A percentile compares a stretch with the other conserved stretches of the same genome.
Evolutionary conservation across 139 green algal genomes (phyloP).

Genomic region (Haematococcus sp.): DNA sequence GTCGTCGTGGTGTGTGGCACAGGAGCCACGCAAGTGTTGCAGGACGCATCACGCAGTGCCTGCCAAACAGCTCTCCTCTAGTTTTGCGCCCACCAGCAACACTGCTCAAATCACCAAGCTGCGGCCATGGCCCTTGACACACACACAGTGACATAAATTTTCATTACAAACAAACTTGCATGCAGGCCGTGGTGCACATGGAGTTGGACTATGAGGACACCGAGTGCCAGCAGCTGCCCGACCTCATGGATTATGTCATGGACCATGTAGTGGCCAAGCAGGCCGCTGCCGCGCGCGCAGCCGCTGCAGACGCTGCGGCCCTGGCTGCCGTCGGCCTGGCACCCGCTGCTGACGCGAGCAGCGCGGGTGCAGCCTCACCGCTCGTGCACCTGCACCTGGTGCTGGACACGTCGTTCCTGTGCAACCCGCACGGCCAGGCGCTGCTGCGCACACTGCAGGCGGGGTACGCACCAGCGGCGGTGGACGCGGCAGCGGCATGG

Average conservation of each 20-base stretch:
- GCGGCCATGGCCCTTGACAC: too few relatives aligned
- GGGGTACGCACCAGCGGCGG: neutral
- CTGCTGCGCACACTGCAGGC: conserved; percentile 9
- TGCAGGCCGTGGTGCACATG: conserved; percentile 1
- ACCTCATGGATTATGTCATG: conserved; percentile 11
- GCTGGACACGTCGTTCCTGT: conserved; percentile 10
- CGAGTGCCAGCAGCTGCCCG: neutral
- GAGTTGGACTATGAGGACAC: neutral
- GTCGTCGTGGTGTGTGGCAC: neutral
- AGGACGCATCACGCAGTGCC: too few relatives aligned
- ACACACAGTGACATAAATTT: too few relatives aligned
- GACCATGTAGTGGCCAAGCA: neutral
- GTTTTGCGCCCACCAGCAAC: too few relatives aligned
- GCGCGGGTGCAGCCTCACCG: too few relatives aligned
- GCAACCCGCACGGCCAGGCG: neutral
- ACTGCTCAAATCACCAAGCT: too few relatives aligned
- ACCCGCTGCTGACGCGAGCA: too few relatives aligned
- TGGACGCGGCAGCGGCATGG: neutral
- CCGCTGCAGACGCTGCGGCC: too few relatives aligned
- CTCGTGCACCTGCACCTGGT: conserved; percentile 1
- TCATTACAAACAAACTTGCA: too few relatives aligned
- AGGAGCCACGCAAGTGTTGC: too few relatives aligned
- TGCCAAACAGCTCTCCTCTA: too few relatives aligned
- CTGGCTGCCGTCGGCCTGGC: too few relatives aligned
- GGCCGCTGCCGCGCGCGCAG: neutral